Base-by-base conservation (phyloP, 2,329 filamentous ascomycete genomes). In the Plenodomus biglobosus region DNA sequence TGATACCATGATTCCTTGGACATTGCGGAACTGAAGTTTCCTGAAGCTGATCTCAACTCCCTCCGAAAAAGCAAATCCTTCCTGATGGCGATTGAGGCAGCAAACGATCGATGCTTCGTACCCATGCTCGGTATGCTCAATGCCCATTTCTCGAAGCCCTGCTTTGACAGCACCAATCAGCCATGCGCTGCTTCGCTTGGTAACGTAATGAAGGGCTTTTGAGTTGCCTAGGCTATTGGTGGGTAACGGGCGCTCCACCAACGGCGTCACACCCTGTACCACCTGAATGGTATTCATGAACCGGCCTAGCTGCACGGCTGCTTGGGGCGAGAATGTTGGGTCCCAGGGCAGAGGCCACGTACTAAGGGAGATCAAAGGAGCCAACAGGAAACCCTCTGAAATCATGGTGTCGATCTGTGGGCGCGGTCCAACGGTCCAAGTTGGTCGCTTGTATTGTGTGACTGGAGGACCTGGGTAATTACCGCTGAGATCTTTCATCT, bases 271-370 rank as follows among this genome's bases (percentile, higher is more conserved):
- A 3, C 21, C 35, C 17, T 19, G 45, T 17, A 38, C 27, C n/a
- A 52, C 18, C n/a, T 35, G 44, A 30, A 46, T 18, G 6, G 41
- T 37, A 36, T 50, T 53, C 48, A 64, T 59, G 17, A 55, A 45
- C 11, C 50, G 49, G 11, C 59, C 44, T 8, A 62, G 40, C n/a
- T 53, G 58, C 11, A 61, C 54, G 10, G 56, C 42, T 10, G 61
- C 58, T 21, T 43, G 32, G 1, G 59, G 56, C 7, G 37, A 56
- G 40, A 67, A 68, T 1, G 58, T 58, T 13, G 62, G 50, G 37
- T 68, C 64, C 53, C 56, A 68, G 8, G 52, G 55, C 15, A 66
- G 24, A 10, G 65, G 65, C 65, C 65, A 68, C 24, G 48, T 44
- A 18, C 43, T 56, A 7, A 51, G 38, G 5, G 61, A 57, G 20